These are phyloP conservation scores for Mortierella polycephala DNA, from an alignment of 371 early-diverging fungal species.

Conservation along the genomic window DNA sequence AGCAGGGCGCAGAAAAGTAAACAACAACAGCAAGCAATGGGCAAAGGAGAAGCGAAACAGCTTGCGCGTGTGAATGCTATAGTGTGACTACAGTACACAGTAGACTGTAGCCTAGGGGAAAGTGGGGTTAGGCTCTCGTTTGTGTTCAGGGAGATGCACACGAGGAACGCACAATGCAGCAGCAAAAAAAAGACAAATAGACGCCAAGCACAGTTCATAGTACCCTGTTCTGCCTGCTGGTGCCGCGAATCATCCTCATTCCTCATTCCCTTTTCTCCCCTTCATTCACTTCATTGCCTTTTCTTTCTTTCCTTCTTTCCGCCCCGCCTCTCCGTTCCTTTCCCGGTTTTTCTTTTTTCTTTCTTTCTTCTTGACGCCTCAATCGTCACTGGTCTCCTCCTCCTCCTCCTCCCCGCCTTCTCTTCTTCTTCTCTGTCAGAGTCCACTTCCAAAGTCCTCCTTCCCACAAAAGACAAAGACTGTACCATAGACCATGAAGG, in stretches of 20 bases:
- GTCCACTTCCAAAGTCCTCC: not conserved
- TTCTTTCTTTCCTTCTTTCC: slow-evolving; percentile 1
- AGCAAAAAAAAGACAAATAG: not conserved
- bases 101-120: no score
- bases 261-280: not conserved
- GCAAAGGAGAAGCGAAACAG: no score
- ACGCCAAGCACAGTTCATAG: not conserved
- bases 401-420: not conserved
- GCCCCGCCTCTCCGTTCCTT: slow-evolving; percentile 1
- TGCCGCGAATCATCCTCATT: not conserved
- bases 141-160: no score
- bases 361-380: not conserved
- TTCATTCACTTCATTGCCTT: not conserved
- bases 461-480: not conserved
- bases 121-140: no score
- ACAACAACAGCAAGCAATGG: no score
- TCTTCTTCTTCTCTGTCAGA: not conserved
- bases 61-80: no score
- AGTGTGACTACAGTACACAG: no score
- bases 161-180: no score
- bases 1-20: no score
- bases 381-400: slow-evolving; percentile 3
- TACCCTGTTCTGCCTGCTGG: not conserved
- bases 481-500: slow-evolving; percentile 7
- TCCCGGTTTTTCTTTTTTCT: not conserved